phyloP scores from a whole-genome alignment of 192 early-diverging fungal species.

The Gonapodya prolifera region DNA sequence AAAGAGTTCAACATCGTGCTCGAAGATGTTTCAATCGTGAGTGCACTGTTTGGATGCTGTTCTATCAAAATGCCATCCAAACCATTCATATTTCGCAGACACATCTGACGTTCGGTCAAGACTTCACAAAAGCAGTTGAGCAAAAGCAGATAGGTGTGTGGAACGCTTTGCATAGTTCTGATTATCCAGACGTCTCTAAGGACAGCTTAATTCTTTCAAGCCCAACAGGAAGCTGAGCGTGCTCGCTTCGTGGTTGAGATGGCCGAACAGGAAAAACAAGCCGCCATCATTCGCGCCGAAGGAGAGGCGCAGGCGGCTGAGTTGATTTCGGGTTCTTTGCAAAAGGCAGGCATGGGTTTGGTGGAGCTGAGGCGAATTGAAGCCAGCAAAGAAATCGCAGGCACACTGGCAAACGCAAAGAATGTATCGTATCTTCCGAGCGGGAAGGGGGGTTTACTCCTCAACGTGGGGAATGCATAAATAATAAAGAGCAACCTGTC shows the following conservation, averaged over 20 bases:
- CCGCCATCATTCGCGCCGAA: constrained; percentile 93
- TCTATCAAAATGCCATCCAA: not conserved
- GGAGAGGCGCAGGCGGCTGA: constrained; percentile 94
- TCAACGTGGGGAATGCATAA: constrained; percentile 34
- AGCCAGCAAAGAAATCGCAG: constrained; percentile 91
- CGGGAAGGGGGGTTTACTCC: constrained; percentile 31
- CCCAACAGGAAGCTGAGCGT: constrained; percentile 98
- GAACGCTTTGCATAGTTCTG: too few species aligned
- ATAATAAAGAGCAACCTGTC: too few species aligned
- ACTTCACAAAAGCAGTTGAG: constrained; percentile 97
- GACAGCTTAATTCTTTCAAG: constrained; percentile 12
- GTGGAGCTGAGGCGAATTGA: constrained; percentile 96
- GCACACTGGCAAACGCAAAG: constrained; percentile 61
- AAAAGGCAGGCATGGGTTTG: constrained; percentile 83
- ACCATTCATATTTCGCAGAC: constrained; percentile 38
- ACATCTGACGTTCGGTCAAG: constrained; percentile 96
- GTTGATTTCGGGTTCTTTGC: constrained; percentile 73
- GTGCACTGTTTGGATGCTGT: constrained; percentile 7
- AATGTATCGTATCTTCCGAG: constrained; percentile 87
- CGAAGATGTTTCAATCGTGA: constrained; percentile 95
- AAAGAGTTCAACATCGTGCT: constrained; percentile 90
- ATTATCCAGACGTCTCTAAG: constrained; percentile 2
- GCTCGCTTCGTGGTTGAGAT: constrained; percentile 96
- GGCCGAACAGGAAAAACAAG: constrained; percentile 97
- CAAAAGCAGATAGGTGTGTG: constrained; percentile 85